Percentiles rank a stretch among this genome's conserved stretches.
These are phyloP conservation scores for Dianthus caryophyllus DNA, from an alignment of 148 eudicot genomes.

Conservation along the genomic window DNA sequence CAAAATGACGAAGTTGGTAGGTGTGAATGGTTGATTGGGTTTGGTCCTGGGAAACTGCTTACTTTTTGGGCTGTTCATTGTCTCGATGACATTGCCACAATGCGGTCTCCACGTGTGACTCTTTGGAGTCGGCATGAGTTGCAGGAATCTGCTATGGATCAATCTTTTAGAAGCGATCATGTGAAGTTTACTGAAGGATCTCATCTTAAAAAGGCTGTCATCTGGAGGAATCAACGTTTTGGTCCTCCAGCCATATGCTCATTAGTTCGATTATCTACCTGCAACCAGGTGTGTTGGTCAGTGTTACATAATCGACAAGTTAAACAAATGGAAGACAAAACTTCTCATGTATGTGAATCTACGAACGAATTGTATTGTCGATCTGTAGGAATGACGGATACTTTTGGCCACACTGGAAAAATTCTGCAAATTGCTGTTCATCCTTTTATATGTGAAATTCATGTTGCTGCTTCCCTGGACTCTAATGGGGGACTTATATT, in stretches of 20 bases:
- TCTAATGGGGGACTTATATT: slow-evolving; percentile 61
- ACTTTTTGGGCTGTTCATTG: slow-evolving; percentile 91
- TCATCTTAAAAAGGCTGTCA: slow-evolving; percentile 47
- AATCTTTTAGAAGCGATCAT: slow-evolving; percentile 12
- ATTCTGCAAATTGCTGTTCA: slow-evolving; percentile 71
- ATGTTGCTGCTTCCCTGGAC: slow-evolving; percentile 81
- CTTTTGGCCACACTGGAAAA: slow-evolving; percentile 70
- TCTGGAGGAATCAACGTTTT: slow-evolving; percentile 50
- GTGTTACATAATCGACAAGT: slow-evolving; percentile 37
- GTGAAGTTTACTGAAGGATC: slow-evolving; percentile 16
- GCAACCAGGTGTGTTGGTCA: slow-evolving; percentile 52
- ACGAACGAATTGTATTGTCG: slow-evolving; percentile 35
- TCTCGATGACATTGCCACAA: slow-evolving; percentile 79
- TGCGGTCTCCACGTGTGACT: slow-evolving; percentile 77
- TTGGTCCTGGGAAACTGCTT: slow-evolving; percentile 59
- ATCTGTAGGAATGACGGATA: slow-evolving; percentile 44
- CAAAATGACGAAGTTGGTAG: slow-evolving; percentile 49
- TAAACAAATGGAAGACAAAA: slow-evolving; percentile 25
- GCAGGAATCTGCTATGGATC: slow-evolving; percentile 25
- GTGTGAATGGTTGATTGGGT: slow-evolving; percentile 89
- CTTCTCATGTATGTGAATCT: slow-evolving; percentile 29
- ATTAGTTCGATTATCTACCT: slow-evolving; percentile 48
- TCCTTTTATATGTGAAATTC: slow-evolving; percentile 42
- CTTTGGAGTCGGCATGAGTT: slow-evolving; percentile 67
- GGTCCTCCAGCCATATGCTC: slow-evolving; percentile 77